Evolutionary conservation across 2,329 filamentous ascomycete genomes (phyloP).

Genomic region (Phyllosticta ampelicida): DNA sequence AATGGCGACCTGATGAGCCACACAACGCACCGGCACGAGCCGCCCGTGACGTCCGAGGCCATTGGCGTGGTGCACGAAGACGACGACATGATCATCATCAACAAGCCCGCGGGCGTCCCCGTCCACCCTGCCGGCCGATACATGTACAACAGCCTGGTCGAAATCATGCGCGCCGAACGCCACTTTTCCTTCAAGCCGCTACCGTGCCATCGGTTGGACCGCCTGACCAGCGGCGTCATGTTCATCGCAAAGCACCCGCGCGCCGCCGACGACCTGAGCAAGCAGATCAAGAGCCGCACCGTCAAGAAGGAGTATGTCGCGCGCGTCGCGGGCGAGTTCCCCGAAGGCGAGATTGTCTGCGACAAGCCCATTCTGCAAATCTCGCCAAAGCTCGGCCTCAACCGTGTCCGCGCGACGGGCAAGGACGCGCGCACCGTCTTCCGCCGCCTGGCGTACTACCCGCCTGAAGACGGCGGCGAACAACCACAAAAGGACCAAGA

Average conservation of each 20-base stretch:
- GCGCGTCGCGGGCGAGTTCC: conserved; percentile 81
- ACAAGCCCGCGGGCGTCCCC: conserved; percentile 90
- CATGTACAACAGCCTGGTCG: conserved; percentile 86
- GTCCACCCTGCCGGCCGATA: conserved; percentile 94
- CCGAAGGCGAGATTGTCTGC: conserved; percentile 81
- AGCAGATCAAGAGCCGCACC: conserved; percentile 66
- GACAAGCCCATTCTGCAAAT: conserved; percentile 90
- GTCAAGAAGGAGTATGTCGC: conserved; percentile 95
- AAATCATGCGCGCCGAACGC: conserved; percentile 78
- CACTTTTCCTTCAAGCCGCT: conserved; percentile 48
- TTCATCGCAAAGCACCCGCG: conserved; percentile 83
- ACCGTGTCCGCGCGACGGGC: conserved; percentile 85
- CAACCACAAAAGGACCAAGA: conserved; percentile 18
- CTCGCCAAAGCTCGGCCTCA: conserved; percentile 87
- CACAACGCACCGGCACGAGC: conserved; percentile 90
- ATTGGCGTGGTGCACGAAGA: conserved; percentile 84
- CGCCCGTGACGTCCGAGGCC: conserved; percentile 71
- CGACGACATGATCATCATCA: conserved; percentile 86
- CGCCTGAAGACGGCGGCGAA: conserved; percentile 31
- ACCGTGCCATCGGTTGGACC: conserved; percentile 86
- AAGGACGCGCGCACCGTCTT: conserved; percentile 88
- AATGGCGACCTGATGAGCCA: conserved; percentile 91
- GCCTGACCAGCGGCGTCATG: conserved; percentile 94
- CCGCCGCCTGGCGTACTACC: conserved; percentile 85
- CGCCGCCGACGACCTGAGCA: conserved; percentile 65